Base-by-base conservation (phyloP, 345 rosid species). In the Atalantia buxifolia region DNA sequence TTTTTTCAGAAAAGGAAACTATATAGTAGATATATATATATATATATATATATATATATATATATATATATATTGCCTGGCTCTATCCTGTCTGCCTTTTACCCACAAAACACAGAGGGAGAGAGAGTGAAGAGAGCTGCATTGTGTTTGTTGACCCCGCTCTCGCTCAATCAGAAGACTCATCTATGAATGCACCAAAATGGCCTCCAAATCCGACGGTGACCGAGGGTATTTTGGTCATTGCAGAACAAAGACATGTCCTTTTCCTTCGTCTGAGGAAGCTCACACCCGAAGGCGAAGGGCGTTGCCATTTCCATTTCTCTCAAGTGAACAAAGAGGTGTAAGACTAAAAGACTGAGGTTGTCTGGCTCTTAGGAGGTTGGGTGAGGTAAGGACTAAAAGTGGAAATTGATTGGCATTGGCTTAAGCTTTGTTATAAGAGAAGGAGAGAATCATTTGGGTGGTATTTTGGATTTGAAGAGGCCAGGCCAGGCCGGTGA, bases 1-100 rank as follows among this genome's bases (percentile, higher is more conserved):
- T 48, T 66, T 64, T 78, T 33, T 69, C 38, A 48, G 60, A 63
- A 42, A 21, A 13, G 25, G 21, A 45, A 72, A 56, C 35, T 76
- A 71, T 48, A 42, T 75, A 42, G 78, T 65, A 59, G 70, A 42
- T 13, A 45, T 42, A 48, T 72, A 78, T 30, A 69, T 56, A 72
- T 76, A 50, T 80, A 69, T 84, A 40, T 40, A 48, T 72, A 78
- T 30, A 69, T 56, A 72, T 76, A 50, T 80, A 69, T 40, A 40
- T 42, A 36, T 72, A 78, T 30, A 69, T 57, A 69, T 76, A 50
- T 80, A 69, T 84, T 81, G 89, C 89, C 91, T 84, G 91, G 91
- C 88, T 88, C 85, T 85, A 82, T 85, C 86, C 88, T 88, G 90
- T 88, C 83, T 86, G 91, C 91, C 88, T 80, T 85, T 74, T 76